A percentile compares a stretch with the other conserved stretches of the same genome.
Evolutionary conservation across 2,329 filamentous ascomycete genomes (phyloP).

Genomic region (Chaetothyriales sp.): DNA sequence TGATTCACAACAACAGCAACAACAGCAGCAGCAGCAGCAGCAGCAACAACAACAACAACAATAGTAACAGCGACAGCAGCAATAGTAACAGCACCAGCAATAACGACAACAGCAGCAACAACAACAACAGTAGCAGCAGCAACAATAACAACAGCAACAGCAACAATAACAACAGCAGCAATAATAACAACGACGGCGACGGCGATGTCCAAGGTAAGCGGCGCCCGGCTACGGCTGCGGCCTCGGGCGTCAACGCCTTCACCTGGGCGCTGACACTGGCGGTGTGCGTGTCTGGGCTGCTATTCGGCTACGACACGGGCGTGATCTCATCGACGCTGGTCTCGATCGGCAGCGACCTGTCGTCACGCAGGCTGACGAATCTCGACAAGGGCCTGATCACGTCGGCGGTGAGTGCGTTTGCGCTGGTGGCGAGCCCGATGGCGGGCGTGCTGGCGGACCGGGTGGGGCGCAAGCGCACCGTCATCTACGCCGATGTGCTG

Average conservation of each 20-base stretch:
- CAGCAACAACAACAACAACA: not conserved
- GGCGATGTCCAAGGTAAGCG: too few species aligned
- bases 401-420: conserved; percentile 43
- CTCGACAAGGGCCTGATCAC: conserved; percentile 48
- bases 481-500: conserved; percentile 33
- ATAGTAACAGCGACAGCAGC: not conserved
- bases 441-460: conserved; percentile 40
- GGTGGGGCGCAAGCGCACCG: conserved; percentile 34
- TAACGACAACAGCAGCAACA: too few species aligned
- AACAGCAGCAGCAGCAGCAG: not conserved
- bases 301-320: conserved; percentile 52
- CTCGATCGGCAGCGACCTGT: conserved; percentile 41
- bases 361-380: conserved; percentile 35
- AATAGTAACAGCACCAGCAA: too few species aligned
- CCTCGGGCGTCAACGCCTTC: conserved; percentile 25
- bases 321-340: conserved; percentile 49
- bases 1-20: not conserved
- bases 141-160: not conserved
- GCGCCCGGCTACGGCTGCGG: not conserved
- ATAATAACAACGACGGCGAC: too few species aligned
- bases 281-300: conserved; percentile 43
- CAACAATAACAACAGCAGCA: not conserved
- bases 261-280: conserved; percentile 44
- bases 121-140: not conserved
- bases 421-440: conserved; percentile 42